These are phyloP conservation scores for Linnemannia elongata DNA, from an alignment of 192 early-diverging fungal genomes.

Conservation along the genomic window DNA sequence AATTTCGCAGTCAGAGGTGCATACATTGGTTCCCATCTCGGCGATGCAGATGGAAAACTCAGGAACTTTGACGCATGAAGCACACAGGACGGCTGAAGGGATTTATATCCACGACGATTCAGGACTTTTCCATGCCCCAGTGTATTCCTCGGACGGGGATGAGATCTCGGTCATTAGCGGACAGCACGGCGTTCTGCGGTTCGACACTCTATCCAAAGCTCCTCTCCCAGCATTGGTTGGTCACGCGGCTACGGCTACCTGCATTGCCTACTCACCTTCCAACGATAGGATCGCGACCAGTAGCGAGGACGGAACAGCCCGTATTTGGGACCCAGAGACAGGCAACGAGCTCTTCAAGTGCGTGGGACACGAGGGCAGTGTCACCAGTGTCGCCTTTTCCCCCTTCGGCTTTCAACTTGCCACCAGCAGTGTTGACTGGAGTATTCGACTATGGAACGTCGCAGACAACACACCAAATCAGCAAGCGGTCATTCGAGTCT, in stretches of 20 bases:
- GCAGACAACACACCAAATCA: background rate
- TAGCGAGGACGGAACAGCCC: background rate
- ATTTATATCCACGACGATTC: background rate
- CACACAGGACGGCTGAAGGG: too few species aligned
- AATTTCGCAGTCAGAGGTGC: too few species aligned
- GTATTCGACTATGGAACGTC: background rate
- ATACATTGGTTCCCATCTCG: too few species aligned
- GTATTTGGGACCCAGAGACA: background rate
- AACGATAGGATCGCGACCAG: background rate
- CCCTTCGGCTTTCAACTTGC: background rate
- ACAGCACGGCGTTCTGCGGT: background rate
- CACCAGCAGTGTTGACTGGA: background rate
- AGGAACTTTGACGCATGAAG: background rate
- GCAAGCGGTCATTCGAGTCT: background rate
- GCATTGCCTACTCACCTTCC: background rate
- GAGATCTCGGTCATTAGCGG: background rate
- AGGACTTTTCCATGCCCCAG: background rate
- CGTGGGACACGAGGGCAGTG: background rate
- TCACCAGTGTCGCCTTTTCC: background rate
- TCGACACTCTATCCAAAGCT: background rate
- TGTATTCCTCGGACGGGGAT: background rate
- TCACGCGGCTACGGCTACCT: background rate
- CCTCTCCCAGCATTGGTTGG: background rate
- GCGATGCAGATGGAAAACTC: background rate
- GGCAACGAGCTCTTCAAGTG: background rate